A percentile compares a stretch with the other conserved stretches of the same genome.
Evolutionary conservation across 2,329 filamentous ascomycete species (phyloP).

Genomic region (Purpureocillium lavendulum): DNA sequence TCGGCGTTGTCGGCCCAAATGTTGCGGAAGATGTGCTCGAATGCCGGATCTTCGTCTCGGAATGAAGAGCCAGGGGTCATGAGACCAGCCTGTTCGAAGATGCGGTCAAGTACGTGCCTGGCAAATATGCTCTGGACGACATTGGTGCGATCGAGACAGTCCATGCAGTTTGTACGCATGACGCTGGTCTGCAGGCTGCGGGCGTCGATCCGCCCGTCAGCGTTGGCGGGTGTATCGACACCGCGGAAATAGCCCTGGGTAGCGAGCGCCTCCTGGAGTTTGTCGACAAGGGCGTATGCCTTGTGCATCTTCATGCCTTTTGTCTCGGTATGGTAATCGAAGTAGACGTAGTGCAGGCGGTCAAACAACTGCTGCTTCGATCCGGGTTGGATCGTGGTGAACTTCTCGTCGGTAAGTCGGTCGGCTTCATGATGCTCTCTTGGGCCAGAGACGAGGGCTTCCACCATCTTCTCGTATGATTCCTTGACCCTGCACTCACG

Average conservation of each 20-base stretch:
- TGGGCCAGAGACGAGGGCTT: slow-evolving; percentile 62
- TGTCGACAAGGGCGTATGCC: slow-evolving; percentile 77
- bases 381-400: slow-evolving; percentile 65
- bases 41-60: slow-evolving; percentile 65
- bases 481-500: slow-evolving; percentile 84
- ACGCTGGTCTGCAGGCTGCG: slow-evolving; percentile 79
- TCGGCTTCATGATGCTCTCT: slow-evolving; percentile 59
- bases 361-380: slow-evolving; percentile 59
- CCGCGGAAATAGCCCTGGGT: slow-evolving; percentile 89
- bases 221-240: slow-evolving; percentile 69
- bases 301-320: slow-evolving; percentile 93
- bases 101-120: slow-evolving; percentile 78
- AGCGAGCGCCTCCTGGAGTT: slow-evolving; percentile 65
- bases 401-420: slow-evolving; percentile 64
- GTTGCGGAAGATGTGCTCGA: slow-evolving; percentile 91
- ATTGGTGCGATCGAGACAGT: slow-evolving; percentile 95
- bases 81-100: slow-evolving; percentile 77
- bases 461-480: slow-evolving; percentile 86
- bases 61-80: slow-evolving; percentile 70
- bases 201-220: slow-evolving; percentile 66
- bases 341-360: slow-evolving; percentile 91
- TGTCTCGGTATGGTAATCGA: slow-evolving; percentile 97
- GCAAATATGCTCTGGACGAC: slow-evolving; percentile 97
- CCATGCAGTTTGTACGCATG: slow-evolving; percentile 98
- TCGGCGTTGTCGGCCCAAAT: slow-evolving; percentile 98